Base-by-base conservation (phyloP, 352 stramenopile species). In the Blastocystis sp. region DNA sequence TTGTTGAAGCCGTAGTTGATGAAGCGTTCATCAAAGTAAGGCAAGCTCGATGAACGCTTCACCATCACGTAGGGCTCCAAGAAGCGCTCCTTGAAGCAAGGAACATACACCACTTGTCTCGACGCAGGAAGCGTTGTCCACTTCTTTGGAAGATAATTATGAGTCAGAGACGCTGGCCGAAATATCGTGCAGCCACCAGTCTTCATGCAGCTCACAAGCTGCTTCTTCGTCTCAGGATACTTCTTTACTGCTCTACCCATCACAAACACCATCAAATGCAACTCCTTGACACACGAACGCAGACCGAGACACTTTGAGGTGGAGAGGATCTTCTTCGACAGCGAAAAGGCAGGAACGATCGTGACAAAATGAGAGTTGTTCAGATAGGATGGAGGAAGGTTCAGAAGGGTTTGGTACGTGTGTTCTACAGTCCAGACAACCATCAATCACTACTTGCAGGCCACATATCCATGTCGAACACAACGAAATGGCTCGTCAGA, bases 1-100 rank as follows among this genome's bases (percentile, higher is more conserved):
- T 88, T 88, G 50, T 88, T 88, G 29, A 79, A 88, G 9, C 77
- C 77, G 53, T 88, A 88, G 26, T 88, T 88, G 66, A 88, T 88
- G 29, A 88, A 88, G 7, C 77, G 77, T 18, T 76, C 62, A 43
- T 88, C 77, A 29, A 88, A 88, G 0, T 47, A 43, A 18, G 77
- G 77, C 5, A 88, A 47, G 2, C 4, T n/a, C 7, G 39, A 43
- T 13, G 56, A 54, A 15, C 66, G 62, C 37, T 55, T 39, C 47
- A 88, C 62, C 62, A 79, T 79, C 26, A 88, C 77, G 29, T 88
- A 88, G 4, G 77, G 77, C 45, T 88, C 77, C 20, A 84, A 26
- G 53, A 84, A 84, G 15, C 53, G 73, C 56, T 84, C 15, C 34
- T 41, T 64, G 56, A 88, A 88, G 47, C 77, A 88, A 23, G 37